Evolutionary conservation across 139 green algal species (phyloP), one percentile per base, ranked within the genome.

Genomic region (Asterochloris sp.): DNA sequence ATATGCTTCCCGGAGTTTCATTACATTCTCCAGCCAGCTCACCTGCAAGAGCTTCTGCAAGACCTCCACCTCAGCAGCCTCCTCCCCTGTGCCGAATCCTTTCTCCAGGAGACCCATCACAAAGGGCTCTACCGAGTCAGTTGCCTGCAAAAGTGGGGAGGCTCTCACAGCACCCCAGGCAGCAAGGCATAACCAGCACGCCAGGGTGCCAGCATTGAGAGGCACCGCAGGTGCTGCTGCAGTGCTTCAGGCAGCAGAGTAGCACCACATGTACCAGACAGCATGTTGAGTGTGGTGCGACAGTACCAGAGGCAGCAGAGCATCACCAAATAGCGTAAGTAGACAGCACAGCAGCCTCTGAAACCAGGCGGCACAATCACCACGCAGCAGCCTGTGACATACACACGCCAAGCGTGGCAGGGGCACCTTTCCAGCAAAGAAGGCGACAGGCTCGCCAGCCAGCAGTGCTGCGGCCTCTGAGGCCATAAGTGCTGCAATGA

Each of bases 381-480:
- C 38, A 54, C 6, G 38, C 38, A 54, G 38, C 38, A 54, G 38
- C 38, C 38, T 54, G 38, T 54, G 38, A 54, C 38, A 54, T 54
- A 54, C 4, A 6, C 29, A 81, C 60, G 77, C 62, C 73, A 62
- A 74, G 26, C 27, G 10, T 26, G 74, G 83, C 79, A 54, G 38
- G 4, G 38, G 38, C 38, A 54, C 38, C 68, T 74, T 78, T 12
- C 84, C 85, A 29, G 89, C 82, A 80, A 88, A 92, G 77, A 91
- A 92, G 11, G 88, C 82, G 10, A 86, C 83, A 27, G 86, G 82
- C 16, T 85, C 69, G 23, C 81, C 79, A 82, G 91, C 85, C 74
- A 92, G 89, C 54, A 76, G 27, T 0, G 92, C 92, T 24, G 91
- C 85, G 13, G 91, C 83, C 86, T 95, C 91, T 29, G 82, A 73